phyloP scores from a whole-genome alignment of 2,329 filamentous ascomycete species.

The Hypocrella siamensis region DNA sequence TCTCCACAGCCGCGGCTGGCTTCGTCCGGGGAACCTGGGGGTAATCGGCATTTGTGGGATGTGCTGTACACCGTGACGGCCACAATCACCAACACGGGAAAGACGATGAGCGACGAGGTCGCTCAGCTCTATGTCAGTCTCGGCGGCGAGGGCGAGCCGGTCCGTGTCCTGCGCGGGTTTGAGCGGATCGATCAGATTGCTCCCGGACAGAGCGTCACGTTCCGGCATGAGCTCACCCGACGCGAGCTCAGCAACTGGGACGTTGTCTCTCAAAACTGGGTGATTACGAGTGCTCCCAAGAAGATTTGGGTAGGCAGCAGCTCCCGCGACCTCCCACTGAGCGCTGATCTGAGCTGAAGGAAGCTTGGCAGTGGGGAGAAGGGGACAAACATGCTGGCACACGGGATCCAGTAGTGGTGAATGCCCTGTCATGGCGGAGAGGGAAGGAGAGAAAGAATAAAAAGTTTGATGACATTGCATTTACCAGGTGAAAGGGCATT shows the following conservation, averaged over 20 bases:
- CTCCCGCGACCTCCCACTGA: constrained; percentile 36
- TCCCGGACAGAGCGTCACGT: constrained; percentile 50
- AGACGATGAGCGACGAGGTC: constrained; percentile 50
- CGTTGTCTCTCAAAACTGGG: constrained; percentile 65
- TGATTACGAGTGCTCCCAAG: constrained; percentile 36
- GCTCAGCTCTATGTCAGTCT: constrained; percentile 68
- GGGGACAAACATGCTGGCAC: too few species aligned
- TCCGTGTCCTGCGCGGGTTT: constrained; percentile 59
- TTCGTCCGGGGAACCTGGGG: constrained; percentile 40
- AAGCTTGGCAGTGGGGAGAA: too few species aligned
- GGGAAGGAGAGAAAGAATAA: too few species aligned
- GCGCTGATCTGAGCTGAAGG: constrained; percentile 5
- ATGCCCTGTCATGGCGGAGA: too few species aligned
- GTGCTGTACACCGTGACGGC: constrained; percentile 51
- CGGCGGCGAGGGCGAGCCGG: constrained; percentile 59
- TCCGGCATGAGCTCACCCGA: constrained; percentile 54
- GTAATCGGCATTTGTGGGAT: constrained; percentile 52
- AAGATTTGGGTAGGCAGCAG: constrained; percentile 38
- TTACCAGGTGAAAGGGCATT: too few species aligned
- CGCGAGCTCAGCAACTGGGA: constrained; percentile 88
- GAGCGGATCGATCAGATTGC: constrained; percentile 55
- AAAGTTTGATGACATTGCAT: too few species aligned
- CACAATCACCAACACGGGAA: constrained; percentile 57
- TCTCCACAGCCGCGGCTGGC: constrained; percentile 38
- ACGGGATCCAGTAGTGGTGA: too few species aligned